Conservation (phyloP, 2,329 filamentous ascomycete genomes). For the Penicillium sp. region DNA sequence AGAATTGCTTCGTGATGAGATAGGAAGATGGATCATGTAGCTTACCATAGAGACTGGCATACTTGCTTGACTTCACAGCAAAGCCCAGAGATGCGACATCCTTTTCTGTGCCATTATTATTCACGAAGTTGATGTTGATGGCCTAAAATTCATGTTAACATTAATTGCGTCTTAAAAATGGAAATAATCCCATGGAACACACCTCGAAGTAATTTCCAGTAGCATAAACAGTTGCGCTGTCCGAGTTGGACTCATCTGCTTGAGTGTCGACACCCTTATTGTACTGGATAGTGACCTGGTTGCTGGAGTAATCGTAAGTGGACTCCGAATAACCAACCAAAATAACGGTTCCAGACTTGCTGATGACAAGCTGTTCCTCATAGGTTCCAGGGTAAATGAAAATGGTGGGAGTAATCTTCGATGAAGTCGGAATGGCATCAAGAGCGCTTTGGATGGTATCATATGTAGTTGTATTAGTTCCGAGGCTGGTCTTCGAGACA, state of each 20-base stretch:
- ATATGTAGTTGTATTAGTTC: slow-evolving; percentile 34
- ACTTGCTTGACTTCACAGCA: slow-evolving; percentile 45
- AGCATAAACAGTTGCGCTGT: slow-evolving; percentile 43
- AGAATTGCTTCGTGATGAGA: not conserved
- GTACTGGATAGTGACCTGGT: slow-evolving; percentile 38
- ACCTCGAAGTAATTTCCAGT: slow-evolving; percentile 40
- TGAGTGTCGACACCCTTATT: slow-evolving; percentile 41
- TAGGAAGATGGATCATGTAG: not conserved
- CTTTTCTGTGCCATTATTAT: slow-evolving; percentile 39
- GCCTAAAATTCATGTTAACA: slow-evolving; percentile 20
- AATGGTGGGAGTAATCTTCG: slow-evolving; percentile 35
- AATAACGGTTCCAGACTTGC: slow-evolving; percentile 41
- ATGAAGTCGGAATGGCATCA: slow-evolving; percentile 35
- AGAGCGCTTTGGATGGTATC: slow-evolving; percentile 40
- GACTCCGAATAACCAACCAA: slow-evolving; percentile 41
- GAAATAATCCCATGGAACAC: not conserved
- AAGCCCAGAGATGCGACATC: slow-evolving; percentile 43
- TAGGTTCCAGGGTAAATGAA: slow-evolving; percentile 46
- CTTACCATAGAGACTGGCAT: slow-evolving; percentile 35
- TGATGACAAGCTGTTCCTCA: slow-evolving; percentile 41
- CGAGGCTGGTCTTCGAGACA: slow-evolving; percentile 40
- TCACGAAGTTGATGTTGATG: slow-evolving; percentile 44
- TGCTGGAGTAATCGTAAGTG: slow-evolving; percentile 39
- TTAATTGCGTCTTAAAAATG: not conserved
- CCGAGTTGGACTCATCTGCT: slow-evolving; percentile 36